Evolutionary conservation across 2,329 filamentous ascomycete species (phyloP), one percentile per base, ranked within the genome.

Genomic region (Claviceps arundinis): DNA sequence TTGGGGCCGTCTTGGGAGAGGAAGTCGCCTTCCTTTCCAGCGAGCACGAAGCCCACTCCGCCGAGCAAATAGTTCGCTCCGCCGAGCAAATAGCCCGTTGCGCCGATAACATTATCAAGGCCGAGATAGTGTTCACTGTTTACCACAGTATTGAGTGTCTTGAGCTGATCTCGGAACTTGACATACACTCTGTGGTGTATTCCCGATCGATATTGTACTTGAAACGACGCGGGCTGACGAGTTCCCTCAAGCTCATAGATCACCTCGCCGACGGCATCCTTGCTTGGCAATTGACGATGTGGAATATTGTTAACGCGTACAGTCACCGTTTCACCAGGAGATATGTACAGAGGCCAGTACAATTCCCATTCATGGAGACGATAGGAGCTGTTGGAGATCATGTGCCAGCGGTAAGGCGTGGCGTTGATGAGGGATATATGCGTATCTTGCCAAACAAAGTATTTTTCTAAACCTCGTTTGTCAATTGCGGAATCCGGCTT

Each of bases 371-470:
- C 13, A 4, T 9, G 1, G 38, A 61, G 47, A 45, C 62, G 58
- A 46, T 63, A 61, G 0, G 50, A 48, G 50, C 56, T 52, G 1
- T 51, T 52, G 54, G 56, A 58, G 0, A 45, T 56, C 43, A 50
- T 58, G 6, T 44, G 40, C 64, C 64, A 68, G 30, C 46, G 52
- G 54, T 64, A 67, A 2, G 65, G 65, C 5, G 63, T 67, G n/a
- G 58, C 60, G 52, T 68, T 68, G 60, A 67, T 54, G 46, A 68
- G 52, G 2, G 52, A 56, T 37, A 67, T 50, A 47, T 48, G 52
- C 16, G 58, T 60, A 41, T 57, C 53, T 2, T 53, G 40, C 22
- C 24, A 34, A 16, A 47, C n/a, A 5, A 37, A 7, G 22, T 38
- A 42, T 16, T 42, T 19, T 16, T 50, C 41, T 1, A 4, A 30